Conservation (phyloP, 2,329 filamentous ascomycete species). For the Colletotrichum godetiae region DNA sequence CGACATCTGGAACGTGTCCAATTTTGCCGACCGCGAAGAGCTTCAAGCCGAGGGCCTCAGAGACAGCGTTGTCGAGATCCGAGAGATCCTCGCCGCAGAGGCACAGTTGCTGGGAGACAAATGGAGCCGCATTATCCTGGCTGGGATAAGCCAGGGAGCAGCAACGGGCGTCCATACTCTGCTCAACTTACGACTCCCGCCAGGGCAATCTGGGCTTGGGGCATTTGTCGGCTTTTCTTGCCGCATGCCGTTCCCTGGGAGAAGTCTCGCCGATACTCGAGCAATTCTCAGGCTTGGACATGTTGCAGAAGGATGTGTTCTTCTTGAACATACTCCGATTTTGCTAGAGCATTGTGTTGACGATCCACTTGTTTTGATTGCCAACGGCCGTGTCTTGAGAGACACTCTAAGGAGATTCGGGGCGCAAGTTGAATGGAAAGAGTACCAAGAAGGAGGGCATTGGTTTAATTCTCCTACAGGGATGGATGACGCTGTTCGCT, state of each 20-base stretch:
- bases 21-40: slow-evolving; percentile 54
- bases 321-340: slow-evolving; percentile 55
- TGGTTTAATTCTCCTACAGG: slow-evolving; percentile 57
- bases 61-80: slow-evolving; percentile 49
- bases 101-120: slow-evolving; percentile 48
- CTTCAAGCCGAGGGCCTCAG: slow-evolving; percentile 53
- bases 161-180: slow-evolving; percentile 53
- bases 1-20: slow-evolving; percentile 57
- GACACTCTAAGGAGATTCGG: slow-evolving; percentile 50
- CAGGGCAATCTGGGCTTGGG: slow-evolving; percentile 36
- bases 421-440: slow-evolving; percentile 51
- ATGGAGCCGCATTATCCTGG: slow-evolving; percentile 53
- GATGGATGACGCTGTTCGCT: slow-evolving; percentile 53
- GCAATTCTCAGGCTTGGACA: slow-evolving; percentile 44
- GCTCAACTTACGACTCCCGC: slow-evolving; percentile 46
- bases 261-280: slow-evolving; percentile 45
- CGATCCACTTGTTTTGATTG: slow-evolving; percentile 53
- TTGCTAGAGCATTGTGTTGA: slow-evolving; percentile 58
- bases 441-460: slow-evolving; percentile 55
- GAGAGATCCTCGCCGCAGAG: slow-evolving; percentile 47
- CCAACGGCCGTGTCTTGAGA: slow-evolving; percentile 48
- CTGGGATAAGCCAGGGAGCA: slow-evolving; percentile 59
- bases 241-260: slow-evolving; percentile 49
- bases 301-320: slow-evolving; percentile 40
- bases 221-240: slow-evolving; percentile 53